Percentiles rank a stretch among this genome's conserved stretches.
Evolutionary conservation across 2,329 filamentous ascomycete genomes (phyloP).

Genomic region (Fusarium subtropicale): DNA sequence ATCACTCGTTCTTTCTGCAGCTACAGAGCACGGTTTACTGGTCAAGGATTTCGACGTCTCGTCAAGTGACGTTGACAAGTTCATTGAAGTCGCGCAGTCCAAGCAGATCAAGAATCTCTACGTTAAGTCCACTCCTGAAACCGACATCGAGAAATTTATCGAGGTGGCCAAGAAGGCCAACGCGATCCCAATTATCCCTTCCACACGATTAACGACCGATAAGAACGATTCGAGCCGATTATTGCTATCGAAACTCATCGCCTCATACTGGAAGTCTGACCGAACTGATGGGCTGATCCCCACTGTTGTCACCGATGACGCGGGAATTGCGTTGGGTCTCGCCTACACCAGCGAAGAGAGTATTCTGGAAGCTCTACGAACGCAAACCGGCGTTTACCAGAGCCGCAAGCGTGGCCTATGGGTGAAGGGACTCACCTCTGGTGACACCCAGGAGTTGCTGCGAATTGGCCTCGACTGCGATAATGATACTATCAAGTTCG

Average conservation of each 20-base stretch:
- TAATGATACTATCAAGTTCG: slow-evolving; percentile 89
- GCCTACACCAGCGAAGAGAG: slow-evolving; percentile 96
- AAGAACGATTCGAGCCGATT: slow-evolving; percentile 67
- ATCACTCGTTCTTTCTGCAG: slow-evolving; percentile 59
- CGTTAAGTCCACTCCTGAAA: slow-evolving; percentile 61
- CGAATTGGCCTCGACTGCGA: slow-evolving; percentile 91
- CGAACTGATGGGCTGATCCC: slow-evolving; percentile 85
- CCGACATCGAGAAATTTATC: slow-evolving; percentile 60
- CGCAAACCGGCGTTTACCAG: slow-evolving; percentile 87
- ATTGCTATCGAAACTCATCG: slow-evolving; percentile 76
- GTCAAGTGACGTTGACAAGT: slow-evolving; percentile 55
- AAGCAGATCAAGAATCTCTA: slow-evolving; percentile 62
- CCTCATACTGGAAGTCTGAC: slow-evolving; percentile 82
- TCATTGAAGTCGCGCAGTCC: slow-evolving; percentile 59
- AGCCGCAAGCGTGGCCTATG: slow-evolving; percentile 95
- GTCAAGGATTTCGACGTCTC: slow-evolving; percentile 64
- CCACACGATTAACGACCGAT: slow-evolving; percentile 75
- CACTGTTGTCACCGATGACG: slow-evolving; percentile 91
- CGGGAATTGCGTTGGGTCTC: slow-evolving; percentile 84
- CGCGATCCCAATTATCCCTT: slow-evolving; percentile 80
- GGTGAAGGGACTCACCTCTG: slow-evolving; percentile 96
- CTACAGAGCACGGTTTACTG: slow-evolving; percentile 63
- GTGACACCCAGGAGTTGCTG: slow-evolving; percentile 90
- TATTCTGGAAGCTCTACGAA: slow-evolving; percentile 85
- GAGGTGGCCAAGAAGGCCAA: slow-evolving; percentile 61